A percentile compares a stretch with the other conserved stretches of the same genome.
Conservation (phyloP, 176 grass and related monocot species). For the Rhynchospora breviuscula region DNA sequence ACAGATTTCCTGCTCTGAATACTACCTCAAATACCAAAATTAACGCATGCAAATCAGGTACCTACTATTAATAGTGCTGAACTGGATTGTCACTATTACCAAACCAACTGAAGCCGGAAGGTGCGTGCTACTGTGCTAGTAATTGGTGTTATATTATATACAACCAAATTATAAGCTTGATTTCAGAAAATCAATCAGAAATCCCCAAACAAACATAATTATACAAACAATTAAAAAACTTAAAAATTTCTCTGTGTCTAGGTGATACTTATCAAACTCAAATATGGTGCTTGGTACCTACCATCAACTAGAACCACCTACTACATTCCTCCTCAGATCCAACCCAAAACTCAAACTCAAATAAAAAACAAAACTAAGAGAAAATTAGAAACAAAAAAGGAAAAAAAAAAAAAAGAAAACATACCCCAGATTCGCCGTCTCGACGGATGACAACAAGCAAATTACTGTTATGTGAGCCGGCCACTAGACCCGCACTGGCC, state of each 20-base stretch:
- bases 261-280: neutral
- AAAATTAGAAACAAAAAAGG: neutral
- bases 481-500: conserved; percentile 77
- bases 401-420: neutral
- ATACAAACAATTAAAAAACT: neutral
- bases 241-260: neutral
- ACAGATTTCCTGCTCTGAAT: neutral
- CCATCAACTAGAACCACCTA: neutral
- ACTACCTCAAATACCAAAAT: conserved; percentile 7
- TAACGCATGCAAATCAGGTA: conserved; percentile 3
- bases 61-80: neutral
- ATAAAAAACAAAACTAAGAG: neutral
- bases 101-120: neutral
- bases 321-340: neutral
- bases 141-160: neutral
- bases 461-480: conserved; percentile 88
- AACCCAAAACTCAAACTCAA: neutral
- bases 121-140: too few species aligned
- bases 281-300: neutral
- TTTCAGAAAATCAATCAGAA: conserved; percentile 7
- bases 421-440: conserved; percentile 85
- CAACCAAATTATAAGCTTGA: neutral
- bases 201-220: neutral
- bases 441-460: conserved; percentile 91
- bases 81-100: neutral